phyloP scores from a whole-genome alignment of 1,284 basidiomycete species.

The Papiliotrema nemorosa region DNA sequence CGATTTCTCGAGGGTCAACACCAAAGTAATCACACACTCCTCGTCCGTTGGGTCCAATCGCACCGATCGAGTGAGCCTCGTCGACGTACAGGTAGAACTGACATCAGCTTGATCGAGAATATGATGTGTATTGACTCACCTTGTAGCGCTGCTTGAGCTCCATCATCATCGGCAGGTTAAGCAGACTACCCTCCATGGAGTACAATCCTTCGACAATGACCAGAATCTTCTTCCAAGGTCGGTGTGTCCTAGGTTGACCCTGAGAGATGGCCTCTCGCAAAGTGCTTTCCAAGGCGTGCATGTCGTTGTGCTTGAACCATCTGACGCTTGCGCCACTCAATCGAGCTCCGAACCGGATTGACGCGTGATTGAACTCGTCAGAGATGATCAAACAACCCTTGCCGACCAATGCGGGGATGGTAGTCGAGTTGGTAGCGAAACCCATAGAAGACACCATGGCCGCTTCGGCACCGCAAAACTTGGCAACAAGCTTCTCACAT shows the following conservation, averaged over 20 bases:
- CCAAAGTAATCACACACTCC: conserved; percentile 96
- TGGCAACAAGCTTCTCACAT: conserved; percentile 81
- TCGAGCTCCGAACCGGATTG: conserved; percentile 88
- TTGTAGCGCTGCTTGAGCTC: conserved; percentile 95
- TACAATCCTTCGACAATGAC: conserved; percentile 93
- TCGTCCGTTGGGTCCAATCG: conserved; percentile 87
- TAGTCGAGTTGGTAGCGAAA: conserved; percentile 95
- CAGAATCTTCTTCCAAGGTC: conserved; percentile 98
- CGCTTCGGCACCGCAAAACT: conserved; percentile 85
- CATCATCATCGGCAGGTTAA: conserved; percentile 77
- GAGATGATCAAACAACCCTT: conserved; percentile 96
- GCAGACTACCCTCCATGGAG: conserved; percentile 95
- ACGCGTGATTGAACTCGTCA: conserved; percentile 95
- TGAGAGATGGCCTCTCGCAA: conserved; percentile 92
- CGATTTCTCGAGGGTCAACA: conserved; percentile 73
- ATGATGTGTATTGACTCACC: conserved; percentile 52
- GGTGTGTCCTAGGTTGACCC: conserved; percentile 93
- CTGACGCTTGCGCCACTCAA: conserved; percentile 84
- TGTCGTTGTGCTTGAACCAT: conserved; percentile 97
- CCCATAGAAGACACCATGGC: conserved; percentile 92
- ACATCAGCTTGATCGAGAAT: not conserved
- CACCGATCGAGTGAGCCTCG: conserved; percentile 96
- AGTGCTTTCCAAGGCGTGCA: conserved; percentile 74
- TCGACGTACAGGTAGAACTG: conserved; percentile 96
- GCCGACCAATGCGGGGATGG: conserved; percentile 83